Evolutionary conservation across 345 rosid species (phyloP).

Genomic region (Eucalyptus pauciflora): DNA sequence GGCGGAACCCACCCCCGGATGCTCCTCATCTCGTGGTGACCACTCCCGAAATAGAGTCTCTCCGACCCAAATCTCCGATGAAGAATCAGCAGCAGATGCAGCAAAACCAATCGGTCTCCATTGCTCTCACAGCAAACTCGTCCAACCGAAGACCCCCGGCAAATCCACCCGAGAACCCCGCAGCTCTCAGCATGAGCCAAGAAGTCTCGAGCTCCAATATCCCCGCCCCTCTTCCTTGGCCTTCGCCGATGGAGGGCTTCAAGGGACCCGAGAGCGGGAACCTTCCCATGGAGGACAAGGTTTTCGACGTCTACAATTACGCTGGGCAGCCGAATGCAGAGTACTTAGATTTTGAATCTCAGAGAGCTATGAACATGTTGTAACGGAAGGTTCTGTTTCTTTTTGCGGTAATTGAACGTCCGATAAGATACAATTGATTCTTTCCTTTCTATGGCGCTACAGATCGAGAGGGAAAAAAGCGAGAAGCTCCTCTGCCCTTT

Average conservation of each 20-base stretch:
- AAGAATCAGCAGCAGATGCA: constrained; percentile 85
- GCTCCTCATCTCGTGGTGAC: constrained; percentile 83
- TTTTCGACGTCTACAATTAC: constrained; percentile 38
- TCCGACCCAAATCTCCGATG: constrained; percentile 96
- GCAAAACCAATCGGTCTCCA: constrained; percentile 40
- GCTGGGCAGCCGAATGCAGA: constrained; percentile 32
- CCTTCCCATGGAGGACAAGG: constrained; percentile 29
- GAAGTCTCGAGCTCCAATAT: constrained; percentile 54
- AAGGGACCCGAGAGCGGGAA: constrained; percentile 40
- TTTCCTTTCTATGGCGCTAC: neutral
- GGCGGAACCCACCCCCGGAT: constrained; percentile 90
- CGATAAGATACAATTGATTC: neutral
- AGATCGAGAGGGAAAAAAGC: neutral
- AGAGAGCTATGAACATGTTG: constrained; percentile 33
- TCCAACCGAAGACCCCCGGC: constrained; percentile 58
- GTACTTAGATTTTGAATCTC: constrained; percentile 34
- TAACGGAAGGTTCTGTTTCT: neutral
- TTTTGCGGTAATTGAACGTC: neutral
- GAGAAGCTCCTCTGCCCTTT: neutral
- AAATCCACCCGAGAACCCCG: constrained; percentile 68
- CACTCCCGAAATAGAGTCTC: constrained; percentile 74
- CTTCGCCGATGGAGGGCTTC: constrained; percentile 50
- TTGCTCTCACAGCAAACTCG: constrained; percentile 48
- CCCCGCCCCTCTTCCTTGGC: constrained; percentile 52
- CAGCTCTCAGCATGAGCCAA: constrained; percentile 31